Percentiles rank a stretch among this genome's conserved stretches.
These are phyloP conservation scores for Leccinum pachyderme DNA, from an alignment of 1,284 basidiomycete genomes.

Conservation along the genomic window DNA sequence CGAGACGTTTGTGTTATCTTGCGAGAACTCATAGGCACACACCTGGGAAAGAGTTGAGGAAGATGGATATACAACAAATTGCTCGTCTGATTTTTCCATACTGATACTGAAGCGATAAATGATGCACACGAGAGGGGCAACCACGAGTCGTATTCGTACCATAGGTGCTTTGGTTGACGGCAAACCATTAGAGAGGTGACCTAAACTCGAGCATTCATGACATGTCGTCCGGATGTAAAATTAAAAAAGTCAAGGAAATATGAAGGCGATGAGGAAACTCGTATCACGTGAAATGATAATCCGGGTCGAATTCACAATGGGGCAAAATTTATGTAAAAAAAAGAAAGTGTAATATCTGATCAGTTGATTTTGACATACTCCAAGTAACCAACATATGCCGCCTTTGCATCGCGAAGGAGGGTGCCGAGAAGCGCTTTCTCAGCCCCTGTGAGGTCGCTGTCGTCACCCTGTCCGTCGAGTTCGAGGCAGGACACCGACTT, in stretches of 20 bases:
- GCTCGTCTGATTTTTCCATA: neutral
- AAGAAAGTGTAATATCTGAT: neutral
- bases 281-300: neutral
- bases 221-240: neutral
- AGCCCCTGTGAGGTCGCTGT: neutral
- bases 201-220: too few species aligned
- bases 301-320: neutral
- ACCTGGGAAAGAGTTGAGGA: neutral
- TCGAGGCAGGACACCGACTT: conserved; percentile 1
- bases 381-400: conserved; percentile 12
- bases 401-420: conserved; percentile 13
- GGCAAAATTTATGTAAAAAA: neutral
- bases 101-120: neutral
- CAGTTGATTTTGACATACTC: neutral
- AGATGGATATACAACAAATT: neutral
- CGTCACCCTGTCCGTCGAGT: neutral
- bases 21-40: conserved; percentile 4
- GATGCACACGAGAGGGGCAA: neutral
- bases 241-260: neutral
- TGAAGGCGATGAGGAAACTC: neutral
- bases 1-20: conserved; percentile 26
- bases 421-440: conserved; percentile 4
- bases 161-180: neutral
- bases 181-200: neutral
- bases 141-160: too few species aligned